A percentile compares a stretch with the other conserved stretches of the same genome.
Conservation (phyloP, 2,329 filamentous ascomycete genomes). For the Botrytis cinerea region DNA sequence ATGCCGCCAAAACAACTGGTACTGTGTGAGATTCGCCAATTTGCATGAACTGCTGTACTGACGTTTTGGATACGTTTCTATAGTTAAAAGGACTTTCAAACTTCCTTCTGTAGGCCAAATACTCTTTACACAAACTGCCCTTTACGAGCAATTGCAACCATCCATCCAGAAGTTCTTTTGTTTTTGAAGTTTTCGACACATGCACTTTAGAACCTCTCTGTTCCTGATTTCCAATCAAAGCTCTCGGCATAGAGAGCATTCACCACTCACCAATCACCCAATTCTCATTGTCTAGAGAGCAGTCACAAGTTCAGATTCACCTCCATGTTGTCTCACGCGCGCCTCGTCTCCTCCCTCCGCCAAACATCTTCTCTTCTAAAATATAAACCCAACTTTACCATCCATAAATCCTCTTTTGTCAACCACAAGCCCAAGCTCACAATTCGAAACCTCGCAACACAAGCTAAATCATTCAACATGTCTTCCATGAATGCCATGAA, state of each 20-base stretch:
- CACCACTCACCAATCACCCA: not conserved
- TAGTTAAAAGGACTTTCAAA: not conserved
- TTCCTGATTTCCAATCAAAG: not conserved
- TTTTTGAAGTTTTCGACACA: not conserved
- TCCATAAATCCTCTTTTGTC: not conserved
- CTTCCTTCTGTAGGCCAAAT: not conserved
- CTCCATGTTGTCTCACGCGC: slow-evolving; percentile 10
- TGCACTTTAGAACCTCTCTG: not conserved
- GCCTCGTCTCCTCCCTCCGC: not conserved
- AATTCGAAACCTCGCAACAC: slow-evolving; percentile 7
- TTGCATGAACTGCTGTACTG: not conserved
- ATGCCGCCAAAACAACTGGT: not conserved
- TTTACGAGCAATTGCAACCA: too few species aligned
- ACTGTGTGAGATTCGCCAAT: not conserved
- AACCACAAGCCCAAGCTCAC: not conserved
- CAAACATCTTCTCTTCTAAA: not conserved
- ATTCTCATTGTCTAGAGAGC: not conserved
- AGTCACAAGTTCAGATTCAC: not conserved
- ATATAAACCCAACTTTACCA: not conserved
- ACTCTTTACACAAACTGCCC: not conserved
- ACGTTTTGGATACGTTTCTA: too few species aligned
- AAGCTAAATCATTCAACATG: not conserved
- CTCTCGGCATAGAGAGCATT: not conserved
- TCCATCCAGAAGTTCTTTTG: not conserved
- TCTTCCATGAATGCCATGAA: slow-evolving; percentile 18